phyloP scores from a whole-genome alignment of 345 rosid species.

The Nephelium lappaceum region DNA sequence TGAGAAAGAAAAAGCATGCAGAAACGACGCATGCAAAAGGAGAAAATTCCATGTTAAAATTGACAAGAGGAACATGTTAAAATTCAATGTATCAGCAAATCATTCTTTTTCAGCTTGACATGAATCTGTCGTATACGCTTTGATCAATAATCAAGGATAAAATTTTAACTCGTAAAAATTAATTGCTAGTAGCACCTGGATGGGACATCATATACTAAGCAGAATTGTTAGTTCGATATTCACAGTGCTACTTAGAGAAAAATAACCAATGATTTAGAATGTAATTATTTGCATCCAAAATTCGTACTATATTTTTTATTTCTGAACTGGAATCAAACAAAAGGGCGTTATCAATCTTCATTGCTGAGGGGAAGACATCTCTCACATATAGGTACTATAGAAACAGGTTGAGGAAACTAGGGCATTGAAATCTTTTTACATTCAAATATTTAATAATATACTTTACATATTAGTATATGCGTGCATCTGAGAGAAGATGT shows the following conservation, averaged over 20 bases:
- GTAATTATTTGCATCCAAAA: too few species aligned
- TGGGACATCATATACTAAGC: background rate
- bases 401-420: background rate
- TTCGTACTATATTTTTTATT: too few species aligned
- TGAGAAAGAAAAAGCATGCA: background rate
- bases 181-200: background rate
- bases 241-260: background rate
- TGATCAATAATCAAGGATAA: background rate
- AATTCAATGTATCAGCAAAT: background rate
- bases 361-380: background rate
- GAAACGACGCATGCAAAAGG: background rate
- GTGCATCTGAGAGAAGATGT: slow-evolving; percentile 33
- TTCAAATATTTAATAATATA: too few species aligned
- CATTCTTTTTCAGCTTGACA: background rate
- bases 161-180: background rate
- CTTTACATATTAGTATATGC: background rate
- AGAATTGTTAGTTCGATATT: background rate
- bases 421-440: background rate
- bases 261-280: too few species aligned
- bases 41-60: background rate
- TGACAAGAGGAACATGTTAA: background rate
- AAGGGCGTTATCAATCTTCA: too few species aligned
- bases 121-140: background rate
- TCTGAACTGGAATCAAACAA: too few species aligned
- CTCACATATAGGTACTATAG: background rate